Evolutionary conservation across 192 early-diverging fungal genomes (phyloP), one percentile per base, ranked within the genome.

Genomic region (Backusella psychrophila): DNA sequence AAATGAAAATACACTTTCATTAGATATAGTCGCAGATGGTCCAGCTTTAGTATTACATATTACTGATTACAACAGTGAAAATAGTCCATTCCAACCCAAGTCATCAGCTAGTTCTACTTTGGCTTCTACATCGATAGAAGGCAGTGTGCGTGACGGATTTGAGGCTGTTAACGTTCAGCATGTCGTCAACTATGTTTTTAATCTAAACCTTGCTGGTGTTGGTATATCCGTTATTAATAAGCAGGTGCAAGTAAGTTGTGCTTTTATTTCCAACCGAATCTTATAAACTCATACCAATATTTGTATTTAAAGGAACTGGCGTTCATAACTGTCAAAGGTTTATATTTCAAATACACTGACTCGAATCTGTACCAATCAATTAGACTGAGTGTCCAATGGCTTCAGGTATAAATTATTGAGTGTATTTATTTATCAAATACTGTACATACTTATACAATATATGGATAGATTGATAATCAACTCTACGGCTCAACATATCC

Each of bases 381-480:
- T n/a, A 85, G 85, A 42, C 82, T 90, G 72, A 84, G 84, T 21
- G 84, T 92, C 23, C 88, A 91, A 71, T 96, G 95, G 95, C 74
- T 95, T 17, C 94, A 82, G 73, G 78, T 79, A 79, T 17, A 14
- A 15, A 11, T 21, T 21, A 15, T 36, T 39, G 38, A 39, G 9
- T 39, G 2, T 8, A 39, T 39, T 12, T 69, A 23, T 49, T 12
- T 23, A 23, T 29, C 4, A 14, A 31, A 0, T 65, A 39, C 21
- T 36, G 5, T 59, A 12, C 2, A 41, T 15, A 15, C 19, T 63
- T 12, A 31, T 42, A 53, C 15, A 7, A 39, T 2, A 6, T 15
- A 21, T 53, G 15, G 35, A 56, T 71, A 96, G 89, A 87, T 97
- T 56, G 96, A 97, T 82, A 96, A 97, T 79, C 95, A 97, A 81